Evolutionary conservation across 108 stramenopile species (phyloP), one percentile per base, ranked within the genome.

Genomic region (Cylindrotheca closterium): DNA sequence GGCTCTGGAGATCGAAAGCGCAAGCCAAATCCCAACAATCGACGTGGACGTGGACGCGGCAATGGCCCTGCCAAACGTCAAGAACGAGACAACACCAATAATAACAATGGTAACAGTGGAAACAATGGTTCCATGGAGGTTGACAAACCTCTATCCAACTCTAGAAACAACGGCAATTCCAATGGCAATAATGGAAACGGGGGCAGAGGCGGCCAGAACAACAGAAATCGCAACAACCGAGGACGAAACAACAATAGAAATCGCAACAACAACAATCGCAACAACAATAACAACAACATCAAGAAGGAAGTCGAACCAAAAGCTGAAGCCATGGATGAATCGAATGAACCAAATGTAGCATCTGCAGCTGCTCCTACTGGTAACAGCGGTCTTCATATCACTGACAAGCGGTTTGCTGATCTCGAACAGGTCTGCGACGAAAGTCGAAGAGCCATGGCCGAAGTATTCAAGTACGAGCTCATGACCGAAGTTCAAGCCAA

Each of bases 401-500:
- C 82, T 10, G 51, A 61, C 2, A 24, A 69, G 2, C 51, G 46
- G 46, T 86, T 86, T 57, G 68, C 77, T 55, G 70, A 72, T 60
- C 65, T 80, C 8, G n/a, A 54, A 3, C 63, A 78, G 34, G 65
- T 64, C 25, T 78, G 72, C 3, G 21, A 25, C 45, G 51, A 70
- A 66, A 73, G 58, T 45, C 63, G 73, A 4, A 47, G 68, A n/a
- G 91, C 88, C 17, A 62, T 90, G 46, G 58, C 81, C 7, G 81
- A 92, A 66, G 79, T 83, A 21, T 80, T 89, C 51, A 33, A 75
- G 26, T 93, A 86, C 60, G 75, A 76, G 59, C 77, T 55, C 61
- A 91, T 94, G 89, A 94, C 93, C 23, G 65, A 82, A 25, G 91
- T 94, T 30, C 93, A 94, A 68, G 73, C 70, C 2, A 69, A 79